These are phyloP conservation scores for Exophiala phaeomuriformis DNA, from an alignment of 2,329 filamentous ascomycete species.

Conservation along the genomic window DNA sequence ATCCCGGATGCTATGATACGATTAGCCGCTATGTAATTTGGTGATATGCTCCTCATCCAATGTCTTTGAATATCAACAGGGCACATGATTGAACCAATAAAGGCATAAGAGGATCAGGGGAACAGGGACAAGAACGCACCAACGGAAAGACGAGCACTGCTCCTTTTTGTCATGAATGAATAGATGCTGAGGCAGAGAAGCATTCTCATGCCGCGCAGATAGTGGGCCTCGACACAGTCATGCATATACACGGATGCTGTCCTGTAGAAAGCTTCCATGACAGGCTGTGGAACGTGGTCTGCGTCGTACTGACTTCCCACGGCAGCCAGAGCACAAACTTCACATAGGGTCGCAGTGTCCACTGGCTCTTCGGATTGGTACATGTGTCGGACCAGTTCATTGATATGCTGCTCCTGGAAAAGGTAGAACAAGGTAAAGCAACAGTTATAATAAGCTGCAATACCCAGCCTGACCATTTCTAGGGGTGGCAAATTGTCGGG, in stretches of 20 bases:
- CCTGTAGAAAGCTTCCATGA: slow-evolving; percentile 5
- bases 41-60: not conserved
- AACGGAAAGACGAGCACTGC: slow-evolving; percentile 7
- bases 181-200: slow-evolving; percentile 11
- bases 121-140: not conserved
- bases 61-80: too few species aligned
- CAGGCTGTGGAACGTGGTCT: not conserved
- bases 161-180: slow-evolving; percentile 11
- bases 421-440: slow-evolving; percentile 12
- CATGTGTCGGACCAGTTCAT: slow-evolving; percentile 2
- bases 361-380: slow-evolving; percentile 7
- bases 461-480: slow-evolving; percentile 1
- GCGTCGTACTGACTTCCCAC: slow-evolving; percentile 12
- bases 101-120: not conserved
- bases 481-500: slow-evolving; percentile 5
- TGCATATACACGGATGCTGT: slow-evolving; percentile 10
- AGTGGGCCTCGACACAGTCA: slow-evolving; percentile 12
- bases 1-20: slow-evolving; percentile 3
- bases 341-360: slow-evolving; percentile 11
- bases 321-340: slow-evolving; percentile 10
- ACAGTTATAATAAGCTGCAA: slow-evolving; percentile 8
- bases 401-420: slow-evolving; percentile 9
- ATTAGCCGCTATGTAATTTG: not conserved
- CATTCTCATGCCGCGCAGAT: slow-evolving; percentile 10
- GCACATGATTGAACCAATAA: too few species aligned